These are phyloP conservation scores for Pseudogymnoascus pannorum DNA, from an alignment of 2,329 filamentous ascomycete species.

Conservation along the genomic window DNA sequence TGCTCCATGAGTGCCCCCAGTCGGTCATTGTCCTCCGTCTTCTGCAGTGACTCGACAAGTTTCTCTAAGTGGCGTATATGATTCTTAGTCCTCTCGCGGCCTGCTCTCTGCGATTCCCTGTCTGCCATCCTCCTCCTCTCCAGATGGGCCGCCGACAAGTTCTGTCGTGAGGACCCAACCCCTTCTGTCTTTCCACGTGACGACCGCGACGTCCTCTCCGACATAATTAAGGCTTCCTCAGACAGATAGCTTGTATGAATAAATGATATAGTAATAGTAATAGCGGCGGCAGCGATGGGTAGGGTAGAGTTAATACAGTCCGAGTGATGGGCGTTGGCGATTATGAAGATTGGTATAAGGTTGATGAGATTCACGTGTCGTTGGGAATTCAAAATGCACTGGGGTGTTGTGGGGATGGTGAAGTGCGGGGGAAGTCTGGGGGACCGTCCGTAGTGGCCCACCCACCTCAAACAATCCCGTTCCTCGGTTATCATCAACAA, in stretches of 20 bases:
- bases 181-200: constrained; percentile 4
- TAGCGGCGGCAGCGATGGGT: not conserved
- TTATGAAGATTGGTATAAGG: not conserved
- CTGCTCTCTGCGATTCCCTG: not conserved
- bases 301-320: not conserved
- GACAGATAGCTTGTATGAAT: not conserved
- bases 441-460: not conserved
- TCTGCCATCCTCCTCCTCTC: constrained; percentile 2
- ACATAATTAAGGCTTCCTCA: not conserved
- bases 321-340: not conserved
- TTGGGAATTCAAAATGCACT: not conserved
- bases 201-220: not conserved
- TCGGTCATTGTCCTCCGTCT: not conserved
- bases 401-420: not conserved
- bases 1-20: constrained; percentile 3
- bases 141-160: constrained; percentile 1
- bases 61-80: constrained; percentile 3
- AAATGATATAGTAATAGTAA: not conserved
- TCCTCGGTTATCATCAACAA: not conserved
- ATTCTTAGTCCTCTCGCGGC: constrained; percentile 2
- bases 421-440: not conserved
- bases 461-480: not conserved
- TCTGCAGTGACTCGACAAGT: not conserved
- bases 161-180: not conserved
- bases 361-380: not conserved